Base-by-base conservation (phyloP, 176 grass and related monocot genomes). In the Alloteropsis semialata region DNA sequence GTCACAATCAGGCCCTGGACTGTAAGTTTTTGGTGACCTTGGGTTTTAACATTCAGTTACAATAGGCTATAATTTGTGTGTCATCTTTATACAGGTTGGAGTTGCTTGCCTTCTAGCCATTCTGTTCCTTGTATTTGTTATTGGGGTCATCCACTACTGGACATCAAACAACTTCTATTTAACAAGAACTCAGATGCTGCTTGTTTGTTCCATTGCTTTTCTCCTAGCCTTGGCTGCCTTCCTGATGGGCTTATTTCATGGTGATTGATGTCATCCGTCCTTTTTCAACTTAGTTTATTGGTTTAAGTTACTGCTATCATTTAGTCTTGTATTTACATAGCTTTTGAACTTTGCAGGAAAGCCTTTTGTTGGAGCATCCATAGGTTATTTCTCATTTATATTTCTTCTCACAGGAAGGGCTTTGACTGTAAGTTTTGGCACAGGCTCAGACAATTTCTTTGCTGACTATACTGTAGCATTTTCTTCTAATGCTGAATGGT, bases 141-240 rank as follows among this genome's bases (percentile, higher is more conserved):
- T 99, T 61, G 91, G 89, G 56, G 96, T 96, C 79, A 90, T 93
- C 67, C 96, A 99, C 77, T 99, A 95, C 74, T 99, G 96, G 96
- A 85, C 93, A 86, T 99, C 91, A 29, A 99, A 99, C 81, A 99
- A 96, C 82, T 99, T 99, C 89, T 99, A 94, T 90, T 88, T 99
- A 89, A 99, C 96, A 65, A 93, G 96, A 65, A 90, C 89, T 25
- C 96, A 99, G 65, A 99, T 96, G 96, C 60, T 93, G 55, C 81
- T 99, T 18, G 93, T 99, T 85, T 94, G 91, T 66, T 93, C 92
- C 69, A 86, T 99, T 88, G 96, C 91, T 75, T 92, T 92, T 92
- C 93, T 96, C 87, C 87, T 99, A 24, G 96, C 91, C 19, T 80
- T 99, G 82, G 87, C 91, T 90, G 96, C 96, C 75, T 96, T 99